Conservation (phyloP, 1,139 yeast genomes). For the Sugiyamaella pinicola region DNA sequence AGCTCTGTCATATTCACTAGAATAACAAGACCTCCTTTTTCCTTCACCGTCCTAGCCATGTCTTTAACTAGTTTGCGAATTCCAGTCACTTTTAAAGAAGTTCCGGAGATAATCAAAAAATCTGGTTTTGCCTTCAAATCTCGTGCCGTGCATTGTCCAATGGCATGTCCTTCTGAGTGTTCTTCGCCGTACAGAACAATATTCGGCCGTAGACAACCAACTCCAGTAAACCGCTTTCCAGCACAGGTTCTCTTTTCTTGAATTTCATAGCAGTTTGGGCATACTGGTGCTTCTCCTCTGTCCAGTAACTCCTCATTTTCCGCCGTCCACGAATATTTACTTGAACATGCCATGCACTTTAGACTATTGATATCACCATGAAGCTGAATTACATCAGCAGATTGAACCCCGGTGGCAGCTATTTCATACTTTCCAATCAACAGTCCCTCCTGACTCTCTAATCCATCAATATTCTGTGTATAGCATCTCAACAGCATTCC, state of each 20-base stretch:
- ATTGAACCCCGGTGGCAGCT: constrained; percentile 25
- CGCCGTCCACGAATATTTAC: constrained; percentile 62
- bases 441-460: constrained; percentile 51
- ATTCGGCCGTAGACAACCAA: constrained; percentile 71
- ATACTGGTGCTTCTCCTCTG: constrained; percentile 63
- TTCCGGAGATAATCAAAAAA: constrained; percentile 69
- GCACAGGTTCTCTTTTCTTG: constrained; percentile 55
- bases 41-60: constrained; percentile 60
- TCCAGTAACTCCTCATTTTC: constrained; percentile 50
- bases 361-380: constrained; percentile 86
- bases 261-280: constrained; percentile 58
- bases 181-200: constrained; percentile 79
- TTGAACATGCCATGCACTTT: constrained; percentile 70
- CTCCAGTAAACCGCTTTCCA: constrained; percentile 64
- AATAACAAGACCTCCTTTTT: constrained; percentile 59
- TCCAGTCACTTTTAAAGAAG: constrained; percentile 74
- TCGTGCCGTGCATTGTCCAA: constrained; percentile 59
- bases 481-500: constrained; percentile 78
- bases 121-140: constrained; percentile 64
- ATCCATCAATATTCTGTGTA: constrained; percentile 75
- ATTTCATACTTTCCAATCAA: constrained; percentile 35
- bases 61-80: constrained; percentile 65
- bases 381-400: constrained; percentile 75
- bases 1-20: constrained; percentile 58
- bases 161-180: constrained; percentile 69